These are phyloP conservation scores for Balamuthia mandrillaris DNA, from an alignment of 208 protist genomes.

Conservation along the genomic window DNA sequence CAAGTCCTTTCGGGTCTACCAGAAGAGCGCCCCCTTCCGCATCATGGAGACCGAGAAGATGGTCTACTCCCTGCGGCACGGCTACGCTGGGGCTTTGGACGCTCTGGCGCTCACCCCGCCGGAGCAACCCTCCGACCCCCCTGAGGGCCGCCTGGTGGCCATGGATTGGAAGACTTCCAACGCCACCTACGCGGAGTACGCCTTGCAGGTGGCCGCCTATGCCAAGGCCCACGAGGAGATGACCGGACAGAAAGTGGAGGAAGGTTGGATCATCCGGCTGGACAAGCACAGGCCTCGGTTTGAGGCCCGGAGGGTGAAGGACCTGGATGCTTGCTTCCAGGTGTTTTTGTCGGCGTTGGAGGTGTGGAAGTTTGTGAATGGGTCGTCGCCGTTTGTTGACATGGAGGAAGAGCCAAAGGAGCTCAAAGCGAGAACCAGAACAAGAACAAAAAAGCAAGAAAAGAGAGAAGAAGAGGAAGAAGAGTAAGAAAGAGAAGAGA, in stretches of 20 bases:
- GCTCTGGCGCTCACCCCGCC: background rate
- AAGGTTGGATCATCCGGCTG: conserved; percentile 49
- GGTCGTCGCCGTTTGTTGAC: too few relatives aligned
- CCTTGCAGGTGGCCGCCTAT: conserved; percentile 51
- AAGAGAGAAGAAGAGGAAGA: too few relatives aligned
- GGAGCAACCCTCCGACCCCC: background rate
- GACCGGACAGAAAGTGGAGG: conserved; percentile 14
- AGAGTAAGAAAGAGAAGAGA: too few relatives aligned
- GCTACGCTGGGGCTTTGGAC: conserved; percentile 49
- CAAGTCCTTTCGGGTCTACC: background rate
- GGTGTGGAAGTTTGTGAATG: conserved; percentile 22
- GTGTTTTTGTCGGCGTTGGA: conserved; percentile 26
- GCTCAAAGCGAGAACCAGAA: too few relatives aligned
- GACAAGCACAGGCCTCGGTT: conserved; percentile 11
- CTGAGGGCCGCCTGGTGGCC: background rate
- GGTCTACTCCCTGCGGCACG: background rate
- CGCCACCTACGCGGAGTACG: background rate
- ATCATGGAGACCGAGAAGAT: background rate
- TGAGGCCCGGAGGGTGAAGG: background rate
- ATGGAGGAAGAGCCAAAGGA: too few relatives aligned
- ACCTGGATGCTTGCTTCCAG: conserved; percentile 36
- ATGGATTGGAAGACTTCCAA: conserved; percentile 47
- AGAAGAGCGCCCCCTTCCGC: background rate
- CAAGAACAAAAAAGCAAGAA: too few relatives aligned
- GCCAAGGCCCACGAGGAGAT: conserved; percentile 47